Conservation (phyloP, 176 grass and related monocot genomes). For the Olyra latifolia region DNA sequence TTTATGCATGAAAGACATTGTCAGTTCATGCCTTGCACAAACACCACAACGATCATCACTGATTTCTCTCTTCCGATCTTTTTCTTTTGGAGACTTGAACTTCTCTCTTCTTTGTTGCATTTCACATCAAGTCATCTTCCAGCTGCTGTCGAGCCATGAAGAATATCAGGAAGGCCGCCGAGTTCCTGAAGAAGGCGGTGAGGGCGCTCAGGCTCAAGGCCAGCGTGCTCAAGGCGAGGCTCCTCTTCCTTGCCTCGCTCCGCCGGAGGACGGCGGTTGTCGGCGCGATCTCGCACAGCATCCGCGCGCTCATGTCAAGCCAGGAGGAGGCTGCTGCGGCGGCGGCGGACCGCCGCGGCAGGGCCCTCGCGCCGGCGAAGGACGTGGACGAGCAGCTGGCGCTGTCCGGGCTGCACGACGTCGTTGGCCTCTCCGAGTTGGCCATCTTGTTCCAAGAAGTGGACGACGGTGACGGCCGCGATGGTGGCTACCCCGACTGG, state of each 20-base stretch:
- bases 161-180: slow-evolving; percentile 56
- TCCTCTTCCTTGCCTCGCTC: slow-evolving; percentile 65
- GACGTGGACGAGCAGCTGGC: background rate
- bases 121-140: background rate
- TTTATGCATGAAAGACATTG: background rate
- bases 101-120: slow-evolving; percentile 9
- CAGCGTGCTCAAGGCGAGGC: slow-evolving; percentile 53
- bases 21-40: background rate
- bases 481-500: slow-evolving; percentile 1
- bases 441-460: slow-evolving; percentile 24
- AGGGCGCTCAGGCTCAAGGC: slow-evolving; percentile 59
- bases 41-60: background rate
- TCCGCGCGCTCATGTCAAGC: slow-evolving; percentile 44
- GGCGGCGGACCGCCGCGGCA: background rate
- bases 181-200: slow-evolving; percentile 59
- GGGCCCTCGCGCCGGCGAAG: slow-evolving; percentile 26
- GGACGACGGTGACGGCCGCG: background rate
- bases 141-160: slow-evolving; percentile 21
- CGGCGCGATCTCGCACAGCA: slow-evolving; percentile 32
- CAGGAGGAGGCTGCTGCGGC: background rate
- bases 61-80: background rate
- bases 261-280: slow-evolving; percentile 55
- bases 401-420: background rate
- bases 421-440: background rate
- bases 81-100: too few relatives aligned